Base-by-base conservation (phyloP, 2,329 filamentous ascomycete species). In the Epichloe coenophiala region DNA sequence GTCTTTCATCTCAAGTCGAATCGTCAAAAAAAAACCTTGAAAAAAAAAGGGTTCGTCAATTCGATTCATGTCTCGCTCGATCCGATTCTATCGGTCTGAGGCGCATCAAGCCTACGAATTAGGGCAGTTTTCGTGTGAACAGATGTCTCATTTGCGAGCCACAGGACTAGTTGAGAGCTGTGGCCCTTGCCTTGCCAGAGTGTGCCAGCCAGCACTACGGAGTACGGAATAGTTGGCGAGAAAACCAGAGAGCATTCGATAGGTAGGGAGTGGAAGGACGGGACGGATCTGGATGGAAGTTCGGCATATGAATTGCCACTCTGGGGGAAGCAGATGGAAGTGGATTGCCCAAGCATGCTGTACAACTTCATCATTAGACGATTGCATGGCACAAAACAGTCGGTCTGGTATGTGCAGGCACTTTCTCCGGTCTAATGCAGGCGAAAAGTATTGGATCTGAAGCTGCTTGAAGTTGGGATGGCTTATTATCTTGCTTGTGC, bases 21-120 rank as follows among this genome's bases (percentile, higher is more conserved):
- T 3, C 9, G 19, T 23, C 3, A 9, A 41, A 35, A 35, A 35
- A 15, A 47, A 27, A 27, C 21, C 4, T 17, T 17, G 17, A 23
- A 11, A 9, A 41, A 33, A 35, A 35, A 15, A 47, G 21, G 38
- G 46, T 47, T 47, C 23, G 15, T 47, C 11, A 41, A n/a, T 35
- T 5, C n/a, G 27, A 17, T 42, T 39, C 46, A 48, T 48, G 46
- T 48, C 46, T 48, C 27, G 38, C 38, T 48, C 36, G 38, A 41
- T 41, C 27, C n/a, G 8, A 21, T 5, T 17, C 27, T 35, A 23
- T 42, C 21, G n/a, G 6, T 35, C 8, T 21, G 27, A 8, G 45
- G 17, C 17, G 40, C 19, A 19, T 42, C 11, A 23, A 19, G n/a
- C 38, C 9, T 21, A 19, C 11, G 21, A 33, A 19, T n/a, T 23